phyloP scores from a whole-genome alignment of 371 early-diverging fungal genomes.

The Haplosporangium sp. region DNA sequence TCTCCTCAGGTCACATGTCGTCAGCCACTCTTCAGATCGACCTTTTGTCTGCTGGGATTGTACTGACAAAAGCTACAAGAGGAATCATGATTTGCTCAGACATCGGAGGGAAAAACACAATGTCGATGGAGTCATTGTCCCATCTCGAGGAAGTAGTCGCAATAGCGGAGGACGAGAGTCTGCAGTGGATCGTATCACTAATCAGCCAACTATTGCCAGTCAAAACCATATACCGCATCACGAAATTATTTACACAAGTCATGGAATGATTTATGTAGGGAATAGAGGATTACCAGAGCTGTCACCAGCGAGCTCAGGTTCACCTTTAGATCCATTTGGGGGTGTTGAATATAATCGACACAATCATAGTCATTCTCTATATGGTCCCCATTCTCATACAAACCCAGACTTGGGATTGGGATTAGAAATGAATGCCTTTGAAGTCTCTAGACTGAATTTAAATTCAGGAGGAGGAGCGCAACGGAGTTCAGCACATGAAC shows the following conservation, averaged over 20 bases:
- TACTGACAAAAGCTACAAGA: slow-evolving; percentile 48
- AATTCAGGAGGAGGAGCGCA: slow-evolving; percentile 2
- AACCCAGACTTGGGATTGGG: slow-evolving; percentile 7
- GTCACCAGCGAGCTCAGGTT: slow-evolving; percentile 11
- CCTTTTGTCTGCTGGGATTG: slow-evolving; percentile 51
- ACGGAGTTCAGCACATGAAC: background rate
- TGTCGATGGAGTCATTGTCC: slow-evolving; percentile 18
- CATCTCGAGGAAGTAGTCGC: slow-evolving; percentile 35
- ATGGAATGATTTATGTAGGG: slow-evolving; percentile 18
- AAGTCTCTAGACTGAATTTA: background rate
- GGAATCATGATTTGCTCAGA: slow-evolving; percentile 49
- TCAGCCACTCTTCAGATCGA: slow-evolving; percentile 39
- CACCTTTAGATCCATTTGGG: slow-evolving; percentile 13
- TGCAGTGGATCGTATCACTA: slow-evolving; percentile 1
- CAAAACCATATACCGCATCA: slow-evolving; percentile 16
- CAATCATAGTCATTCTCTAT: slow-evolving; percentile 1
- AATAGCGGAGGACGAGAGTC: background rate
- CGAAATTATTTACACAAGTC: slow-evolving; percentile 13
- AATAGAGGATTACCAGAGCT: slow-evolving; percentile 13
- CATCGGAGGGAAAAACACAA: slow-evolving; percentile 53
- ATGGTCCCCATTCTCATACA: background rate
- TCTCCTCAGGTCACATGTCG: slow-evolving; percentile 48
- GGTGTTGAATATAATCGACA: slow-evolving; percentile 12
- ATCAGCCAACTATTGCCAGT: slow-evolving; percentile 17
- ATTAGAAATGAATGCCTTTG: background rate